phyloP scores from a whole-genome alignment of 2,329 filamentous ascomycete species.

The Fusarium sp. region DNA sequence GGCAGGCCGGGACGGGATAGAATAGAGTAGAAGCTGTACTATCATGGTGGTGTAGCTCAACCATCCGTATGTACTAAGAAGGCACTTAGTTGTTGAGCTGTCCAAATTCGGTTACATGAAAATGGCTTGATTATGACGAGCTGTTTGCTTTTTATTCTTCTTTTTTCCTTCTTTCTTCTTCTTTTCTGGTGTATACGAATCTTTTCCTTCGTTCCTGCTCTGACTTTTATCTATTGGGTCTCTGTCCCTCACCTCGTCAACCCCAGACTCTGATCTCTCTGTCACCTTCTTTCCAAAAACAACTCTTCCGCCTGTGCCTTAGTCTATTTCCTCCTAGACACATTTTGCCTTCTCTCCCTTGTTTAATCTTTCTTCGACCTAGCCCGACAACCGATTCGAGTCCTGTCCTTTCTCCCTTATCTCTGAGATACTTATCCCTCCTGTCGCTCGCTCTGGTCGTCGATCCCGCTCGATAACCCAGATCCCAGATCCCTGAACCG shows the following conservation, averaged over 20 bases:
- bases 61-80: constrained; percentile 14
- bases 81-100: constrained; percentile 28
- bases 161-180: background rate
- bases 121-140: constrained; percentile 36
- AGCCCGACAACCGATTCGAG: constrained; percentile 15
- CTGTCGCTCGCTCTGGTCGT: constrained; percentile 32
- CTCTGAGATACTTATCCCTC: constrained; percentile 24
- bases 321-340: constrained; percentile 16
- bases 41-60: constrained; percentile 1
- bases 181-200: background rate
- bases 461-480: constrained; percentile 41
- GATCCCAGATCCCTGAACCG: constrained; percentile 43
- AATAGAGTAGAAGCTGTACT: constrained; percentile 1
- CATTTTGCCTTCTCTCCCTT: constrained; percentile 3
- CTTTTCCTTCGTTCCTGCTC: constrained; percentile 17
- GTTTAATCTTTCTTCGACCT: constrained; percentile 6
- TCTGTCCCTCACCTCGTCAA: constrained; percentile 38
- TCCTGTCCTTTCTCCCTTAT: constrained; percentile 27
- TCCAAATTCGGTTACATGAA: constrained; percentile 39
- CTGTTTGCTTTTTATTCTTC: constrained; percentile 16
- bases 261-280: constrained; percentile 9
- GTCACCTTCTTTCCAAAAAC: constrained; percentile 19
- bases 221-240: constrained; percentile 2
- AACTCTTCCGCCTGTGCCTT: constrained; percentile 12
- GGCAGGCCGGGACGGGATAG: constrained; percentile 2